These are phyloP conservation scores for Colletotrichum sp. DNA, from an alignment of 2,329 filamentous ascomycete genomes.

Conservation along the genomic window DNA sequence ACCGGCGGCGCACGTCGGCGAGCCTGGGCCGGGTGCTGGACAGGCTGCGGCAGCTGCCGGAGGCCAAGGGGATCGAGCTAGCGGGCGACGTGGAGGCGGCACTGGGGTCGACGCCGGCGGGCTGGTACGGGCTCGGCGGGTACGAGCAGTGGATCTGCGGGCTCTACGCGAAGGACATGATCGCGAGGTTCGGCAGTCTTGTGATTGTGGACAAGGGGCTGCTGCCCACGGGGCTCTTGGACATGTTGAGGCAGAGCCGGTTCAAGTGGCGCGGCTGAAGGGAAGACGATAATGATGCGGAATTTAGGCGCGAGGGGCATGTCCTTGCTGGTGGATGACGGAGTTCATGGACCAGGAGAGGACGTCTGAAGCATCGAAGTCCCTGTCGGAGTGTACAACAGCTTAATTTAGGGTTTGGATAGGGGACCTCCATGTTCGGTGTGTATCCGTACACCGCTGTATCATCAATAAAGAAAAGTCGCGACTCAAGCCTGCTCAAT, in stretches of 20 bases:
- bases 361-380: background rate
- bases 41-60: constrained; percentile 31
- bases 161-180: constrained; percentile 43
- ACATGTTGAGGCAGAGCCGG: constrained; percentile 38
- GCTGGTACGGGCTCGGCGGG: constrained; percentile 11
- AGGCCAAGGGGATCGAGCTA: constrained; percentile 28
- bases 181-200: constrained; percentile 42
- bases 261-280: constrained; percentile 40
- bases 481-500: background rate
- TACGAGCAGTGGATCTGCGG: constrained; percentile 43
- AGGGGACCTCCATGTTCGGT: background rate
- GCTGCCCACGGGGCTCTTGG: constrained; percentile 44
- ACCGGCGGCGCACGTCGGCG: constrained; percentile 35
- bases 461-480: background rate
- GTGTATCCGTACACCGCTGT: background rate
- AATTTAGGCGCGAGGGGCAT: background rate
- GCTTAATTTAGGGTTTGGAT: background rate
- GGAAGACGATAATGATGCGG: background rate
- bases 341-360: background rate
- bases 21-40: constrained; percentile 30
- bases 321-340: background rate
- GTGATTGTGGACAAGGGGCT: constrained; percentile 42
- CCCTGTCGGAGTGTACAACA: background rate
- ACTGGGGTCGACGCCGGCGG: constrained; percentile 20
- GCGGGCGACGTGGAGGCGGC: constrained; percentile 23